Evolutionary conservation across 345 rosid species (phyloP).

Genomic region (Abelmoschus esculentus): DNA sequence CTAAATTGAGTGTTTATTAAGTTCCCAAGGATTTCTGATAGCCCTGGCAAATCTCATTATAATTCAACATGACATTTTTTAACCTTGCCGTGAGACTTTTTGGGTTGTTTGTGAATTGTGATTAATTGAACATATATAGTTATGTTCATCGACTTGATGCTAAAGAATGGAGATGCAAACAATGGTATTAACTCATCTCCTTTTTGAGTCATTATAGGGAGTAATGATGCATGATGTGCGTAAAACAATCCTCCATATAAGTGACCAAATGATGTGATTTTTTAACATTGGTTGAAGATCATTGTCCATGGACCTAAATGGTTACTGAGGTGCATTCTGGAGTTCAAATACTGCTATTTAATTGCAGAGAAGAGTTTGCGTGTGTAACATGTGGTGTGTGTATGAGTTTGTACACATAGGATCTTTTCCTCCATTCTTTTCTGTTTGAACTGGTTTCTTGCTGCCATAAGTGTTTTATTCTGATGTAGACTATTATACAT

Average conservation of each 20-base stretch:
- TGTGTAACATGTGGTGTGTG: background rate
- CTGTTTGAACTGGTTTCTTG: background rate
- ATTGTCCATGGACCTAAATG: constrained; percentile 3
- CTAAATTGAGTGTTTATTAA: background rate
- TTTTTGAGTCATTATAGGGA: constrained; percentile 1
- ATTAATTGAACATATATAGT: background rate
- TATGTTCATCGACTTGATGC: background rate
- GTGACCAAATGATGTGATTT: background rate
- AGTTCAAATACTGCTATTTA: background rate
- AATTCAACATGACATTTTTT: background rate
- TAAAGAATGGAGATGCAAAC: background rate
- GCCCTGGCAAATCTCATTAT: background rate
- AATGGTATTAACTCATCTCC: background rate
- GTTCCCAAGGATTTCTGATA: background rate
- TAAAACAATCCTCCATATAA: background rate
- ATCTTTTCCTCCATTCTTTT: background rate
- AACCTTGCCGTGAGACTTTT: background rate
- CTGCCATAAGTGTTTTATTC: background rate
- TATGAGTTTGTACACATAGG: background rate
- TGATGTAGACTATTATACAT: background rate
- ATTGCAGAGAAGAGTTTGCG: background rate
- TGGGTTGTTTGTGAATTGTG: background rate
- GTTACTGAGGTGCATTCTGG: background rate
- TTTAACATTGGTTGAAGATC: background rate
- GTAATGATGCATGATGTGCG: background rate